Evolutionary conservation across 2,329 filamentous ascomycete genomes (phyloP).

Genomic region (Calonectria pauciramosa): DNA sequence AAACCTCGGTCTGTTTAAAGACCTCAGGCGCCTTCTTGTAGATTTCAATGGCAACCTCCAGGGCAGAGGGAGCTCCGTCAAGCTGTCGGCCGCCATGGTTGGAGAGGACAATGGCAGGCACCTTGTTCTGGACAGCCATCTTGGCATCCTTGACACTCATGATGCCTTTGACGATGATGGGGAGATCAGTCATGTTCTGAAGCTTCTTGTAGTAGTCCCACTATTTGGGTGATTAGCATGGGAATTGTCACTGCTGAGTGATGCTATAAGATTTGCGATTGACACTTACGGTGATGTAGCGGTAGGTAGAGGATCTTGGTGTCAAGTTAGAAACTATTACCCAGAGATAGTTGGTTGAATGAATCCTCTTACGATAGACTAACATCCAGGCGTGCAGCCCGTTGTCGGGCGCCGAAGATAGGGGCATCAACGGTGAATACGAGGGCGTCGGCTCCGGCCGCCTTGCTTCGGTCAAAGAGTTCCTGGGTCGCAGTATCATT

Average conservation of each 20-base stretch:
- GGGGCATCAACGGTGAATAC: slow-evolving; percentile 54
- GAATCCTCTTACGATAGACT: slow-evolving; percentile 46
- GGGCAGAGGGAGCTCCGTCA: slow-evolving; percentile 50
- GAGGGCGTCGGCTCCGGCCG: slow-evolving; percentile 49
- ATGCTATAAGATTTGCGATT: slow-evolving; percentile 7
- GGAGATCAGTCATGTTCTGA: slow-evolving; percentile 47
- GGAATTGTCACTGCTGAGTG: not conserved
- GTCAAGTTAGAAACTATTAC: not conserved
- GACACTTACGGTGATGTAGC: slow-evolving; percentile 36
- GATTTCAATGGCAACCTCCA: slow-evolving; percentile 53
- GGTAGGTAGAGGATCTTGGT: not conserved
- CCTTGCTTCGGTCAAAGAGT: slow-evolving; percentile 45
- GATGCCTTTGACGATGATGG: slow-evolving; percentile 54
- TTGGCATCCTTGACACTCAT: slow-evolving; percentile 51
- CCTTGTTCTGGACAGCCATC: slow-evolving; percentile 42
- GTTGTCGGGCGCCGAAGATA: slow-evolving; percentile 52
- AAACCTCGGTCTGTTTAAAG: slow-evolving; percentile 50
- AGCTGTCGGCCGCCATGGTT: slow-evolving; percentile 57
- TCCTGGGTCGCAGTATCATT: slow-evolving; percentile 48
- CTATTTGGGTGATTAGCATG: slow-evolving; percentile 18
- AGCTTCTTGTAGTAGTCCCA: slow-evolving; percentile 52
- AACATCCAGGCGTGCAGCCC: slow-evolving; percentile 52
- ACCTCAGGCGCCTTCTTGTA: slow-evolving; percentile 49
- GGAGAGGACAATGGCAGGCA: slow-evolving; percentile 50
- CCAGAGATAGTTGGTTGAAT: not conserved